Evolutionary conservation across 2,329 filamentous ascomycete genomes (phyloP), one percentile per base, ranked within the genome.

Genomic region (Cadophora malorum): DNA sequence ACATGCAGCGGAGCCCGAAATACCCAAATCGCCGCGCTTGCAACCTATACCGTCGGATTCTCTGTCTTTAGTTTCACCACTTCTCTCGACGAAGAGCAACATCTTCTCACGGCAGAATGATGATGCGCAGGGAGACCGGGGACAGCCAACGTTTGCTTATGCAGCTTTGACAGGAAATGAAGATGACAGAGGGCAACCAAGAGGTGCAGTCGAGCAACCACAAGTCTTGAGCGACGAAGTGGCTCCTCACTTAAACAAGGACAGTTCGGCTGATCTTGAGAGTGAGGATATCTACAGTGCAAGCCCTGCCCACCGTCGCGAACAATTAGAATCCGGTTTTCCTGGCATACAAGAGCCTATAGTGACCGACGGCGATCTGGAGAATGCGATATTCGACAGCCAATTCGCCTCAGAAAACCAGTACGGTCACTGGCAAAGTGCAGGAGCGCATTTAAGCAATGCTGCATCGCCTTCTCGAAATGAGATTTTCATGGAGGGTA

Each of bases 11-110:
- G 50, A 52, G 28, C 59, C 31, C 35, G 14, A 66, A 21, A 31
- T 67, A 1, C 72, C 74, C 25, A 60, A 56, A 52, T 74, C 72
- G 10, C 74, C 75, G 19, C 70, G 71, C 14, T 62, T 73, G 41
- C 61, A 71, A 23, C 72, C 75, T 28, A 64, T 74, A 33, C 63
- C 73, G n/a, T 75, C 75, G 1, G 74, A 77, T 52, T 62, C 47
- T n/a, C 67, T 76, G 16, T 71, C 75, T 53, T 67, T 74, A 16
- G 73, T 76, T 9, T 76, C 75, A n/a, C 74, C 74, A 33, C 67
- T 74, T 1, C 49, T 75, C 4, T 66, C 73, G 21, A 64, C 10
- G 7, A 68, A 52, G 49, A 56, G 63, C 49, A 65, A 47, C 45
- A 33, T 12, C 53, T 70, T 35, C 41, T 50, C 33, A 9, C 49